A percentile compares a stretch with the other conserved stretches of the same genome.
Evolutionary conservation across 1,284 basidiomycete species (phyloP).

Genomic region (Malassezia pachydermatis): DNA sequence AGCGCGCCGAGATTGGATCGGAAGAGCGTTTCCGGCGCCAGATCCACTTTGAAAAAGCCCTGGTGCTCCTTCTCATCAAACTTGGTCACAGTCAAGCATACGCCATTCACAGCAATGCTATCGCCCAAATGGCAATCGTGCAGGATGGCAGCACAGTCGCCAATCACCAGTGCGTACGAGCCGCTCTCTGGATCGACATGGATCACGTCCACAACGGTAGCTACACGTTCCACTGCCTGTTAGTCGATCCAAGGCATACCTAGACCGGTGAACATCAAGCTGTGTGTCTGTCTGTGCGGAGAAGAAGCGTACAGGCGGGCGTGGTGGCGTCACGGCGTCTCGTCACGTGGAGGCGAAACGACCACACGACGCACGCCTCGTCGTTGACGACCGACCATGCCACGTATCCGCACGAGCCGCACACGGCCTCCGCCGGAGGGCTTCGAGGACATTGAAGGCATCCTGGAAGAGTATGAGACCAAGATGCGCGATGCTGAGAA

Average conservation of each 20-base stretch:
- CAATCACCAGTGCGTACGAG: constrained; percentile 76
- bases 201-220: constrained; percentile 58
- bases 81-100: constrained; percentile 79
- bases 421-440: constrained; percentile 95
- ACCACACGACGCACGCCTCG: background rate
- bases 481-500: constrained; percentile 59
- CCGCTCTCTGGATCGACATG: constrained; percentile 52
- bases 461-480: constrained; percentile 45
- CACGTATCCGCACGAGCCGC: constrained; percentile 83
- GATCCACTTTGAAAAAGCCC: constrained; percentile 73
- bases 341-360: background rate
- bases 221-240: constrained; percentile 59
- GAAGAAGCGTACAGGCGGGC: background rate
- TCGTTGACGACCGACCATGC: constrained; percentile 62
- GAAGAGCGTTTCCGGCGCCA: constrained; percentile 85
- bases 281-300: no score
- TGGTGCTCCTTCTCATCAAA: constrained; percentile 51
- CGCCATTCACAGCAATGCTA: constrained; percentile 73
- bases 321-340: background rate
- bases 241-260: constrained; percentile 18
- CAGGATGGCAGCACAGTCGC: constrained; percentile 63
- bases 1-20: constrained; percentile 76
- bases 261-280: constrained; percentile 43
- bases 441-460: constrained; percentile 78
- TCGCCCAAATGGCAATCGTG: constrained; percentile 88